A percentile compares a stretch with the other conserved stretches of the same genome.
Evolutionary conservation across 2,329 filamentous ascomycete species (phyloP).

Genomic region (Fusarium fujikuroi): DNA sequence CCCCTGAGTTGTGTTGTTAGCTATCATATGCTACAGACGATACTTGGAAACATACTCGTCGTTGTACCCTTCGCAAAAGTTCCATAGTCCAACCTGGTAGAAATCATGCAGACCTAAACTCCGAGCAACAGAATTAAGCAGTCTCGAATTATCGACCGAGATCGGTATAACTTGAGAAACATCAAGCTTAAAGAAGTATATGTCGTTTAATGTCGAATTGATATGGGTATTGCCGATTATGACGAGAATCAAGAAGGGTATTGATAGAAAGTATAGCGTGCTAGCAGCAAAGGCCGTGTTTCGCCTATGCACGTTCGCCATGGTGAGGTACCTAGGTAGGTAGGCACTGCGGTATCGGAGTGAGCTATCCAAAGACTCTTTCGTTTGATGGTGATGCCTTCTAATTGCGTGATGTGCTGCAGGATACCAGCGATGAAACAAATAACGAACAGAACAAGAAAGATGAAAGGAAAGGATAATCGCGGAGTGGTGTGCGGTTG

Average conservation of each 20-base stretch:
- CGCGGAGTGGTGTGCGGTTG: background rate
- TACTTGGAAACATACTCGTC: slow-evolving; percentile 58
- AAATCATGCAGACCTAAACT: slow-evolving; percentile 92
- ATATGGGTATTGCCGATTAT: slow-evolving; percentile 79
- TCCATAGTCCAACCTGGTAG: slow-evolving; percentile 93
- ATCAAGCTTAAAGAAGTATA: slow-evolving; percentile 88
- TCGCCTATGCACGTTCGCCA: slow-evolving; percentile 53
- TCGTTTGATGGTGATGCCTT: slow-evolving; percentile 22
- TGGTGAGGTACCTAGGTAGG: slow-evolving; percentile 14
- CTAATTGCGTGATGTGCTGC: background rate
- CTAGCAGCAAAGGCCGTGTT: slow-evolving; percentile 73
- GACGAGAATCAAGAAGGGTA: slow-evolving; percentile 82
- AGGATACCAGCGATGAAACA: slow-evolving; percentile 9
- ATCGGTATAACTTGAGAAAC: slow-evolving; percentile 83
- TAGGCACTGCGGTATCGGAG: background rate
- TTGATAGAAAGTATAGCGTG: slow-evolving; percentile 76
- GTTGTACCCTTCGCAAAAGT: slow-evolving; percentile 87
- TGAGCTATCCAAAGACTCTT: slow-evolving; percentile 17
- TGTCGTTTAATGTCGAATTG: slow-evolving; percentile 69
- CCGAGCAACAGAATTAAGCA: slow-evolving; percentile 89
- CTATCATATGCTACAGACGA: background rate
- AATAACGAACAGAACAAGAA: background rate
- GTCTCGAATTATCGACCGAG: slow-evolving; percentile 74
- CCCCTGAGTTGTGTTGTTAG: slow-evolving; percentile 64
- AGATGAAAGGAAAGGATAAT: background rate